Conservation (phyloP, 1,139 yeast genomes). For the Ogataea hybrid region DNA sequence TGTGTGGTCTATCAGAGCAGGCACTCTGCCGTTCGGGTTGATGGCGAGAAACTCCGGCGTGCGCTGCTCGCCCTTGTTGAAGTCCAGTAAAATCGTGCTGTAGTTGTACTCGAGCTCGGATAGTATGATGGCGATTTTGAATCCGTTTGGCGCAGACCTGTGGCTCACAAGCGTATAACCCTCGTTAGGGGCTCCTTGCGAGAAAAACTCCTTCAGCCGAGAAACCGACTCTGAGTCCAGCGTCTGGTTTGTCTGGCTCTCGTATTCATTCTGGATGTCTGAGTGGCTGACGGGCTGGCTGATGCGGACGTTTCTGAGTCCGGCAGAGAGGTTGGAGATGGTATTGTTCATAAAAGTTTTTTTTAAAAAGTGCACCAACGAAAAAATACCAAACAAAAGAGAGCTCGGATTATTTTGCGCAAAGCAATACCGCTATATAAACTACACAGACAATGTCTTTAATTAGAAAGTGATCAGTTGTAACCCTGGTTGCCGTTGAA, state of each 20-base stretch:
- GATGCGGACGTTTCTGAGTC: conserved; percentile 26
- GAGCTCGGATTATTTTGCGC: conserved; percentile 1
- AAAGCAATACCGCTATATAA: conserved; percentile 5
- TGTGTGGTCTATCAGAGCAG: conserved; percentile 87
- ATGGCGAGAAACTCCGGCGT: conserved; percentile 90
- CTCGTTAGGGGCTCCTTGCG: conserved; percentile 60
- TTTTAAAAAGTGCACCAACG: conserved; percentile 1
- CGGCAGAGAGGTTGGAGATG: conserved; percentile 30
- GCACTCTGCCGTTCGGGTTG: conserved; percentile 94
- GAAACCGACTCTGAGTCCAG: conserved; percentile 38
- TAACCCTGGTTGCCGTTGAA: conserved; percentile 31
- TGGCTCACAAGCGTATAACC: conserved; percentile 90
- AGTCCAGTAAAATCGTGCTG: conserved; percentile 83
- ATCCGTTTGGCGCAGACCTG: conserved; percentile 94
- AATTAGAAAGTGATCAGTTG: conserved; percentile 17
- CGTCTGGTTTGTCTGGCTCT: conserved; percentile 21
- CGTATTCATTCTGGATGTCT: conserved; percentile 21
- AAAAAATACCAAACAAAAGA: conserved; percentile 1
- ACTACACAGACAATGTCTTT: conserved; percentile 11
- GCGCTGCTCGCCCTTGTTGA: conserved; percentile 85
- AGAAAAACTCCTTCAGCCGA: conserved; percentile 72
- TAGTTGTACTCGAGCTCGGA: conserved; percentile 79
- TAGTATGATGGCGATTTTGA: conserved; percentile 88
- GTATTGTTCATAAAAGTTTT: conserved; percentile 20
- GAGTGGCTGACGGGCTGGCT: conserved; percentile 14